Base-by-base conservation (phyloP, 2,329 filamentous ascomycete species). In the Penicillium thymicola region DNA sequence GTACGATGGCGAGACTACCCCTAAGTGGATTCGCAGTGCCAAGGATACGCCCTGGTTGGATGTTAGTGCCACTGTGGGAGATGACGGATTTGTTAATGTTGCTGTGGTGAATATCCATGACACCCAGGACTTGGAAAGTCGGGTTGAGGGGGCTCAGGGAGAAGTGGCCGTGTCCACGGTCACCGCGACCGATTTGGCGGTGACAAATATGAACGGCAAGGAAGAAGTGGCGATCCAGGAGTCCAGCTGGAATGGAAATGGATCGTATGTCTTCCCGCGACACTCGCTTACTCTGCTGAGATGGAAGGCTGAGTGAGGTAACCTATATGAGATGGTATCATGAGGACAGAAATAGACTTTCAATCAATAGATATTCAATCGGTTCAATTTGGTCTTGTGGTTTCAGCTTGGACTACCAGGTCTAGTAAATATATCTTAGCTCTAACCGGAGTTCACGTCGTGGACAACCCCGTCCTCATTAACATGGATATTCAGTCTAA, bases 71-170 rank as follows among this genome's bases (percentile, higher is more conserved):
- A 66, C 69, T 1, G 55, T 75, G 11, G 70, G 70, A 21, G 81
- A 83, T 7, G 79, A 83, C 55, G 88, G 88, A 0, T 81, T 77
- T 51, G 78, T 88, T 1, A 88, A 79, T 60, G 64, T 93, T 60
- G 88, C 83, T 3, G 89, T 92, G 1, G 88, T 91, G 16, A 94
- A 94, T 69, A 81, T 90, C 30, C 79, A 81, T 58, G 84, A 88
- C 59, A 79, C 80, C 9, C 78, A 81, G 59, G 82, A 80, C 54
- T 85, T 87, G 52, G 78, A 82, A 59, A 83, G 83, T 0, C 77
- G 82, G 42, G 63, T 91, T n/a, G 78, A 81, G 40, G 88, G 88
- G 0, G 69, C 85, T 0, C 65, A 65, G 0, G 75, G 73, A 2
- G 73, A 80, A 1, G 82, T 89, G 0, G 66, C 82, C 28, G 85